Evolutionary conservation across 2,329 filamentous ascomycete species (phyloP).

Genomic region (Ilyonectria destructans): DNA sequence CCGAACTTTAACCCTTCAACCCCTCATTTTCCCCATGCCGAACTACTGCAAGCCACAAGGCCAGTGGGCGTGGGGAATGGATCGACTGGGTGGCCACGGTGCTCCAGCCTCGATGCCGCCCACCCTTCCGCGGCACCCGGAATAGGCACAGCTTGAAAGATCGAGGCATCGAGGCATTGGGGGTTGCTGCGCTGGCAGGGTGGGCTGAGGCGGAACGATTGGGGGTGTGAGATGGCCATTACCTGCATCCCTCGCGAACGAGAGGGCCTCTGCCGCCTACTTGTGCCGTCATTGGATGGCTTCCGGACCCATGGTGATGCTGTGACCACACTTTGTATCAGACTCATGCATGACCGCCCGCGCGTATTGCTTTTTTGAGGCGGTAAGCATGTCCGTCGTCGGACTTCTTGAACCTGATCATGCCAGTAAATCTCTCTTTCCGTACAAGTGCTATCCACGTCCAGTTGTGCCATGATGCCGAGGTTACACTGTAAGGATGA

Average conservation of each 20-base stretch:
- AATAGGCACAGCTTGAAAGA: slow-evolving; percentile 5
- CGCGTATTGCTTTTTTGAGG: slow-evolving; percentile 10
- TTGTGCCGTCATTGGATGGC: not conserved
- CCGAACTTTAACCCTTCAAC: slow-evolving; percentile 34
- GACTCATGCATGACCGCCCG: not conserved
- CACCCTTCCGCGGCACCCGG: slow-evolving; percentile 24
- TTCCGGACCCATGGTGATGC: not conserved
- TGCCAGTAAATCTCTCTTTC: slow-evolving; percentile 5
- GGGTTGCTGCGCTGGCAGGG: not conserved
- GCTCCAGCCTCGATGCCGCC: slow-evolving; percentile 9
- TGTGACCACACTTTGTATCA: not conserved
- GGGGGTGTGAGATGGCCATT: slow-evolving; percentile 2
- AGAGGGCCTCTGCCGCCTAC: slow-evolving; percentile 5
- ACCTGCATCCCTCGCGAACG: slow-evolving; percentile 10
- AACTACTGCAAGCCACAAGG: slow-evolving; percentile 49
- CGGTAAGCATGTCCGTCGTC: slow-evolving; percentile 1
- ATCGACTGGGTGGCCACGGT: slow-evolving; percentile 21
- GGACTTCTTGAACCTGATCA: not conserved
- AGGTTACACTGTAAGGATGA: not conserved
- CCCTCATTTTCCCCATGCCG: slow-evolving; percentile 48
- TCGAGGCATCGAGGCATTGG: not conserved
- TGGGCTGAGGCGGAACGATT: slow-evolving; percentile 7
- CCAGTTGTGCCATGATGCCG: not conserved
- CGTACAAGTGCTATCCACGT: not conserved
- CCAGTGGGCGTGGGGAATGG: slow-evolving; percentile 32